Percentiles rank a stretch among this genome's conserved stretches.
Conservation (phyloP, 2,329 filamentous ascomycete genomes). For the Elsinoe fawcettii region DNA sequence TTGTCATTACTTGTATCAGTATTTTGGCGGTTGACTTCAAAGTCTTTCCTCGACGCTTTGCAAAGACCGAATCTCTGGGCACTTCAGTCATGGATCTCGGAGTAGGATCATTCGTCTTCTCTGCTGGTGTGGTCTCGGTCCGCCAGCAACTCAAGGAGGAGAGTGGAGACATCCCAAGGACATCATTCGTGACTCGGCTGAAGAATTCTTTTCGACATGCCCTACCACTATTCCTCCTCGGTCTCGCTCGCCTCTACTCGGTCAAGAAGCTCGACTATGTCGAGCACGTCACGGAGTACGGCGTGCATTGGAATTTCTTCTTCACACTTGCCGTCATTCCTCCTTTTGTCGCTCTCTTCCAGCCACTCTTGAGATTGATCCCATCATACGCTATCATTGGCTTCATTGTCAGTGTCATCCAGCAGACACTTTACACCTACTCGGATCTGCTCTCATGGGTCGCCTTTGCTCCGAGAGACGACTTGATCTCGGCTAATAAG, state of each 20-base stretch:
- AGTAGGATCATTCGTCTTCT: slow-evolving; percentile 95
- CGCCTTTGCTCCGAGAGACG: slow-evolving; percentile 68
- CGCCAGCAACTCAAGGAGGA: slow-evolving; percentile 65
- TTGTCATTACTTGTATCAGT: slow-evolving; percentile 79
- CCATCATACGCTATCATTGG: slow-evolving; percentile 69
- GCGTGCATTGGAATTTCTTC: slow-evolving; percentile 99
- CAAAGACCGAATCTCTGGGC: slow-evolving; percentile 98
- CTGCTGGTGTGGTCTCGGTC: slow-evolving; percentile 82
- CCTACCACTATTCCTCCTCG: slow-evolving; percentile 71
- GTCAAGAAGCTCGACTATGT: slow-evolving; percentile 95
- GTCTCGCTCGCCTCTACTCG: slow-evolving; percentile 70
- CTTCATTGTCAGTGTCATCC: slow-evolving; percentile 58
- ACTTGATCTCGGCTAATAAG: slow-evolving; percentile 79
- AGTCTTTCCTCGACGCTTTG: slow-evolving; percentile 87
- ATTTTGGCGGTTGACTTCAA: slow-evolving; percentile 97
- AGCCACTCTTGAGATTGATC: slow-evolving; percentile 60
- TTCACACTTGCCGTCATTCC: slow-evolving; percentile 87
- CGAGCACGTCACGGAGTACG: slow-evolving; percentile 95
- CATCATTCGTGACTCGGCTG: slow-evolving; percentile 52
- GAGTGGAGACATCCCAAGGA: slow-evolving; percentile 29
- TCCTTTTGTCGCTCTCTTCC: slow-evolving; percentile 78
- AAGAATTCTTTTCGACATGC: slow-evolving; percentile 67
- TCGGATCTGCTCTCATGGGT: slow-evolving; percentile 77
- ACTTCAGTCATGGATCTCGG: slow-evolving; percentile 98
- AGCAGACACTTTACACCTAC: slow-evolving; percentile 68